Conservation (phyloP, 2,329 filamentous ascomycete genomes). For the Cladophialophora exuberans region DNA sequence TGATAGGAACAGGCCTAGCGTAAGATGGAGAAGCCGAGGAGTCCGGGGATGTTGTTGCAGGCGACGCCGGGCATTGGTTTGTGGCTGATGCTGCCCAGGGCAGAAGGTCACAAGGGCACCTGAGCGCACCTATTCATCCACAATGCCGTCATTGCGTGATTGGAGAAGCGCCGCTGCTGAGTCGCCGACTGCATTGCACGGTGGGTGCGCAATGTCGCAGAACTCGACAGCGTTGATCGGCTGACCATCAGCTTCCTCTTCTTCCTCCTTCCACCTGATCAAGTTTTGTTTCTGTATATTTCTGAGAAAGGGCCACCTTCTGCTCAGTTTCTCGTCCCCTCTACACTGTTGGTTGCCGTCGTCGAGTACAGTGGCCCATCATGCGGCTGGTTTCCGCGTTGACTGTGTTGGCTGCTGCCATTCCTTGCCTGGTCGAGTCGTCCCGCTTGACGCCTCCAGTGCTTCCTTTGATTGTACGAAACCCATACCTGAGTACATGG, state of each 20-base stretch:
- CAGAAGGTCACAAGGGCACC: not conserved
- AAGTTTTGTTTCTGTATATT: not conserved
- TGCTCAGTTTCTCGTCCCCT: not conserved
- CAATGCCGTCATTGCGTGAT: conserved; percentile 17
- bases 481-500: conserved; percentile 76
- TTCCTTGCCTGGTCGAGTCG: conserved; percentile 24
- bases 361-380: conserved; percentile 5
- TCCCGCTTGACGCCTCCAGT: conserved; percentile 57
- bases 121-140: not conserved
- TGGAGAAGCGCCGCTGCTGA: conserved; percentile 3
- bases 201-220: not conserved
- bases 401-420: conserved; percentile 22
- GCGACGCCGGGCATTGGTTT: not conserved
- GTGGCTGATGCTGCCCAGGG: not conserved
- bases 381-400: conserved; percentile 34
- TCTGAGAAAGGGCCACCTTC: not conserved
- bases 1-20: conserved; percentile 22
- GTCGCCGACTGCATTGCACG: not conserved
- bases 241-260: conserved; percentile 17
- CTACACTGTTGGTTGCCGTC: not conserved
- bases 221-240: conserved; percentile 7
- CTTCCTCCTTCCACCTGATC: not conserved
- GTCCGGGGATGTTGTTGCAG: too few species aligned
- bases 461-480: conserved; percentile 72
- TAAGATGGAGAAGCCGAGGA: conserved; percentile 6